A percentile compares a stretch with the other conserved stretches of the same genome.
Evolutionary conservation across 2,329 filamentous ascomycete genomes (phyloP).

Genomic region (Sclerotinia glacialis): DNA sequence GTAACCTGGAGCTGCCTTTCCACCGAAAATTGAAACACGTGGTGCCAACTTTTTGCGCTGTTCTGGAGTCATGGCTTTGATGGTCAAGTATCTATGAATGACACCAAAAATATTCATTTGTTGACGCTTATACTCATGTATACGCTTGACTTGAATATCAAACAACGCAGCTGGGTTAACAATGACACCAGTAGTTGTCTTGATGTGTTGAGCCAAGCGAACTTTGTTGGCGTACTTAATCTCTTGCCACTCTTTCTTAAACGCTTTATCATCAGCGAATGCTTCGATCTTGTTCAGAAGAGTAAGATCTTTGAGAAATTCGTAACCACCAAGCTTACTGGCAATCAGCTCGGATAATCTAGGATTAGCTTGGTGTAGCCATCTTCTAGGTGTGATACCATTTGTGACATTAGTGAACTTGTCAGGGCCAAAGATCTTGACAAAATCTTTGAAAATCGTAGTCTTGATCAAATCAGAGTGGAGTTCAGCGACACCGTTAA

Average conservation of each 20-base stretch:
- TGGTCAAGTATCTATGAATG: slow-evolving; percentile 85
- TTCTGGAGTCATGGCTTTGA: slow-evolving; percentile 81
- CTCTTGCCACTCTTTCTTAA: slow-evolving; percentile 91
- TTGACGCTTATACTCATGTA: slow-evolving; percentile 98
- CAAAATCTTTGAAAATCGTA: slow-evolving; percentile 99
- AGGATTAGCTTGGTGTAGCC: slow-evolving; percentile 97
- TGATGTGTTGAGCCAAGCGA: slow-evolving; percentile 86
- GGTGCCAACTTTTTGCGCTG: slow-evolving; percentile 84
- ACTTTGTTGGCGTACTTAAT: slow-evolving; percentile 98
- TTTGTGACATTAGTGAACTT: slow-evolving; percentile 99
- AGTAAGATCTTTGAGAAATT: slow-evolving; percentile 88
- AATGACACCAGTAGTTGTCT: slow-evolving; percentile 70
- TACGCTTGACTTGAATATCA: slow-evolving; percentile 97
- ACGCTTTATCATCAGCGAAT: slow-evolving; percentile 80
- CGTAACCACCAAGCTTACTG: slow-evolving; percentile 77
- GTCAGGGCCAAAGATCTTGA: slow-evolving; percentile 88
- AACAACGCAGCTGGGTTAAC: slow-evolving; percentile 89
- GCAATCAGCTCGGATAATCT: slow-evolving; percentile 88
- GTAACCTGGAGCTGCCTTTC: slow-evolving; percentile 96
- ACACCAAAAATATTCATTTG: slow-evolving; percentile 99
- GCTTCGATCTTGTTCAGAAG: slow-evolving; percentile 80
- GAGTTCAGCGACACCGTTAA: slow-evolving; percentile 96
- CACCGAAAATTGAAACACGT: slow-evolving; percentile 93
- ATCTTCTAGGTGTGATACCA: slow-evolving; percentile 91
- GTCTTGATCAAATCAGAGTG: slow-evolving; percentile 98